Conservation (phyloP, 202 grass and related monocot species). For the Panicum hallii region DNA sequence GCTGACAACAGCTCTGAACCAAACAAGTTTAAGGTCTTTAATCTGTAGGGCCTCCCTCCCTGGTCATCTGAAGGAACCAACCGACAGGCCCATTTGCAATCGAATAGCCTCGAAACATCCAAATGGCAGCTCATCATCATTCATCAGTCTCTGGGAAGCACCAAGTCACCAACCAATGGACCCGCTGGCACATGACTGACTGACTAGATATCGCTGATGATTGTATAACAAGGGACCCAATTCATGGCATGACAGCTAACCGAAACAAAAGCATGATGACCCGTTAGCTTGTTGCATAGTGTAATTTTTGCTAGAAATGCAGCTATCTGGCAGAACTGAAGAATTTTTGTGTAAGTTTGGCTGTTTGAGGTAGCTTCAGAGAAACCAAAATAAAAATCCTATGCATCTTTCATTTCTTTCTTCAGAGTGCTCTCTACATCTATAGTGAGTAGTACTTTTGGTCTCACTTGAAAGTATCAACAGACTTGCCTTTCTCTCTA, state of each 20-base stretch:
- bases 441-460: not conserved
- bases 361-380: not conserved
- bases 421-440: not conserved
- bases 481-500: not conserved
- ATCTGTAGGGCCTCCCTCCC: not conserved
- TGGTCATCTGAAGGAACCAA: conserved; percentile 17
- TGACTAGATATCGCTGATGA: conserved; percentile 6
- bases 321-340: not conserved
- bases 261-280: conserved; percentile 26
- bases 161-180: conserved; percentile 30
- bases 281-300: not conserved
- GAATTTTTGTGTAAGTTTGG: not conserved
- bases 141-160: not conserved
- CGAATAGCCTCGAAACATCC: conserved; percentile 30
- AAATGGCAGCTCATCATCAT: not conserved
- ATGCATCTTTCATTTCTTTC: not conserved
- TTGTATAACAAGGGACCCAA: not conserved
- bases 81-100: conserved; percentile 4
- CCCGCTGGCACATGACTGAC: not conserved
- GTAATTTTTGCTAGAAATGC: not conserved
- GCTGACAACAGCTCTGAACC: conserved; percentile 28
- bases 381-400: not conserved
- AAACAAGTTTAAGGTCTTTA: conserved; percentile 35
- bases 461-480: not conserved
- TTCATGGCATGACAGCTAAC: conserved; percentile 15